Evolutionary conservation across 2,329 filamentous ascomycete species (phyloP).

Genomic region (Fusarium sp.): DNA sequence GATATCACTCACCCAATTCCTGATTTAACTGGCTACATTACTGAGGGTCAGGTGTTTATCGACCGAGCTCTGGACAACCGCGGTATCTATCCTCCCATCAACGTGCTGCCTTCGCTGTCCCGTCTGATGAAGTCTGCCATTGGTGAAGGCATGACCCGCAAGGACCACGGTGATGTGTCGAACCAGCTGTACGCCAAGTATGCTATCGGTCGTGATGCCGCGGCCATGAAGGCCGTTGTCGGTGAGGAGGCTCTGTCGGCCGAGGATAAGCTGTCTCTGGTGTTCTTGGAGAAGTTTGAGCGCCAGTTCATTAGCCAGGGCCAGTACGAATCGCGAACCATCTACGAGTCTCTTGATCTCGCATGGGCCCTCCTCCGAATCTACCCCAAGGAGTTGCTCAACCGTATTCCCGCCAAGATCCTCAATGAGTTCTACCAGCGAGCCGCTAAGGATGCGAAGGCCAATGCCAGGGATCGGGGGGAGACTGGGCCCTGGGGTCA

Average conservation of each 20-base stretch:
- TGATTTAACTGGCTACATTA: too few species aligned
- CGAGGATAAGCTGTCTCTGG: conserved; percentile 96
- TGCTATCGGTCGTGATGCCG: conserved; percentile 97
- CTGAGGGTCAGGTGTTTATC: too few species aligned
- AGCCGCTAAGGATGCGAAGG: conserved; percentile 70
- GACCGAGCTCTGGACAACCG: conserved; percentile 94
- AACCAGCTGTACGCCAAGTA: conserved; percentile 99
- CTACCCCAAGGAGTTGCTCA: conserved; percentile 97
- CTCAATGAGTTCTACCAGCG: conserved; percentile 86
- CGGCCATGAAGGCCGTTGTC: conserved; percentile 99
- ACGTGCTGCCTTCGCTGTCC: conserved; percentile 95
- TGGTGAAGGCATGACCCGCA: conserved; percentile 94
- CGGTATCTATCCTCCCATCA: conserved; percentile 98
- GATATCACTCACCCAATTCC: too few species aligned
- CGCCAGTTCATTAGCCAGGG: conserved; percentile 93
- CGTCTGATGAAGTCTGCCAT: conserved; percentile 99
- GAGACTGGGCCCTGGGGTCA: conserved; percentile 55
- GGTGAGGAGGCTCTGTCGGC: conserved; percentile 95
- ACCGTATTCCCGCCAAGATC: conserved; percentile 88
- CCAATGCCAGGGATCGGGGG: conserved; percentile 68
- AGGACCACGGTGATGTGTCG: conserved; percentile 97
- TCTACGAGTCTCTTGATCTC: conserved; percentile 93
- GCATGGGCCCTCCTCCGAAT: conserved; percentile 97
- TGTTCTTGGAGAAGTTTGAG: conserved; percentile 99
- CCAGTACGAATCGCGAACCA: conserved; percentile 91